phyloP scores from a whole-genome alignment of 2,329 filamentous ascomycete genomes.

The Penicillium oxalicum region DNA sequence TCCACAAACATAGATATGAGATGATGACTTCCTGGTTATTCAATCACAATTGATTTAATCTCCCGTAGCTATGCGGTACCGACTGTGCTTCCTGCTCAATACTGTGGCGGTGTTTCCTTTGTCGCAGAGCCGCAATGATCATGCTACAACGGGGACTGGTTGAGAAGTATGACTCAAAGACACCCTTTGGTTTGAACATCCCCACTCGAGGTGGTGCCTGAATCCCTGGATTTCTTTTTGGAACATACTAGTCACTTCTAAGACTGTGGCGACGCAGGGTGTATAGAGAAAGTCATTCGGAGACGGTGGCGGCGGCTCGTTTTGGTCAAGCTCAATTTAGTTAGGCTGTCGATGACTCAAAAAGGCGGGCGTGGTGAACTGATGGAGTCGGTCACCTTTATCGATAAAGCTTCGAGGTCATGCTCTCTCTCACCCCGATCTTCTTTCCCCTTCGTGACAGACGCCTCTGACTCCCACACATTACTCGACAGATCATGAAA shows the following conservation, averaged over 20 bases:
- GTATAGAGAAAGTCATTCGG: too few species aligned
- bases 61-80: too few species aligned
- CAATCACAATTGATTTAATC: background rate
- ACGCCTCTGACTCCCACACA: background rate
- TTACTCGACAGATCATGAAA: background rate
- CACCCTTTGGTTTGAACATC: too few species aligned
- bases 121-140: conserved; percentile 8
- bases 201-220: too few species aligned
- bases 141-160: background rate
- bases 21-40: conserved; percentile 19
- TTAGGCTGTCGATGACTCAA: conserved; percentile 22
- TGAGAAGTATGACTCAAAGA: background rate
- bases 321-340: background rate
- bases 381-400: conserved; percentile 18
- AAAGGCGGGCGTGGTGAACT: conserved; percentile 5
- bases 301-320: conserved; percentile 1
- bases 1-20: conserved; percentile 18
- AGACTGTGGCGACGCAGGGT: too few species aligned
- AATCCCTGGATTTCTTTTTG: too few species aligned
- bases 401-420: conserved; percentile 28
- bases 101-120: background rate
- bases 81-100: too few species aligned
- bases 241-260: too few species aligned
- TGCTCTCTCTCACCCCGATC: background rate
- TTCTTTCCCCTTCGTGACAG: background rate